These are phyloP conservation scores for Royoungia palumana DNA, from an alignment of 768 basidiomycete genomes.

Conservation along the genomic window DNA sequence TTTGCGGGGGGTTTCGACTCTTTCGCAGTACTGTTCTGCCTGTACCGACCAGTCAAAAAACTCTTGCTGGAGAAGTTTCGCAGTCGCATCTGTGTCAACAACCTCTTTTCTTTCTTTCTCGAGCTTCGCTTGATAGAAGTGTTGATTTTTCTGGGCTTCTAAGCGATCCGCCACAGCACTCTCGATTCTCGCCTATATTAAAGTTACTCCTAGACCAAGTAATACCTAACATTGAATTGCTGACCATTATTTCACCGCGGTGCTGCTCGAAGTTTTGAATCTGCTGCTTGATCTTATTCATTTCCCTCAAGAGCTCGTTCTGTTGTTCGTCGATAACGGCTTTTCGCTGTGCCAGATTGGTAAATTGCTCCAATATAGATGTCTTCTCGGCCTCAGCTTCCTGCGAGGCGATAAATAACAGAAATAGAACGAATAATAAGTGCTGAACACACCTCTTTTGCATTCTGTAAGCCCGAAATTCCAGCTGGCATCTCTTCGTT, in stretches of 20 bases:
- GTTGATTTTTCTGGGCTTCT: conserved; percentile 45
- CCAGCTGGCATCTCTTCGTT: conserved; percentile 69
- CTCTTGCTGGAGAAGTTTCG: conserved; percentile 55
- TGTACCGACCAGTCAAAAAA: conserved; percentile 64
- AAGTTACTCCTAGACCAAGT: not conserved
- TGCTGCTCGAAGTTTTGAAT: conserved; percentile 51
- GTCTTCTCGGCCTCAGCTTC: conserved; percentile 54
- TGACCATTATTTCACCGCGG: conserved; percentile 44
- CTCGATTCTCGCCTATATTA: conserved; percentile 47
- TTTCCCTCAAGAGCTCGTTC: conserved; percentile 39
- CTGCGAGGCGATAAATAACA: conserved; percentile 33
- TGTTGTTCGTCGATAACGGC: conserved; percentile 46
- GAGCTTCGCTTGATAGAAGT: conserved; percentile 52
- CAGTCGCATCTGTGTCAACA: conserved; percentile 41
- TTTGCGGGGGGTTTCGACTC: conserved; percentile 55
- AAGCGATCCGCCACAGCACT: conserved; percentile 48
- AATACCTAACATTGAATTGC: conserved; percentile 8
- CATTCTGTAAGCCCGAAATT: conserved; percentile 53
- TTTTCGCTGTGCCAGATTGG: conserved; percentile 43
- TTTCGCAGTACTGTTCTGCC: conserved; percentile 61
- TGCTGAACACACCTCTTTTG: conserved; percentile 42
- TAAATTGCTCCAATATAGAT: conserved; percentile 46
- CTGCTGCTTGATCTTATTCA: conserved; percentile 44
- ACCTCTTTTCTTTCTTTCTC: conserved; percentile 47
- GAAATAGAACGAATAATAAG: not conserved